These are phyloP conservation scores for Cylindrotheca closterium DNA, from an alignment of 108 stramenopile genomes.

Conservation along the genomic window DNA sequence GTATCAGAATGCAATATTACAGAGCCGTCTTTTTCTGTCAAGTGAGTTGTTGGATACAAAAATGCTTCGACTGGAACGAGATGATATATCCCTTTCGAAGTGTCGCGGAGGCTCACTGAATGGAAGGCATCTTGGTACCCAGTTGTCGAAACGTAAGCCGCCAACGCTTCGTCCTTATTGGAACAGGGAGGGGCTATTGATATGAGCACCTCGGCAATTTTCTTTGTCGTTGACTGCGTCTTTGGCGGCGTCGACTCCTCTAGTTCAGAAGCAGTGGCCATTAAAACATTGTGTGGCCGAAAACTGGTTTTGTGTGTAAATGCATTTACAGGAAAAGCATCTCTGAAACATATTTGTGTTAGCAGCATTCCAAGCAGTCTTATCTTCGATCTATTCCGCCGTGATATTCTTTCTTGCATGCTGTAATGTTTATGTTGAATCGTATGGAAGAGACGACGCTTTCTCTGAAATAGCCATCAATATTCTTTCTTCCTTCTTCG, in stretches of 20 bases:
- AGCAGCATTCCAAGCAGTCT: no score
- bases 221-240: neutral
- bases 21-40: neutral
- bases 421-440: no score
- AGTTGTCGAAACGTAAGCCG: neutral
- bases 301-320: no score
- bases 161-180: neutral
- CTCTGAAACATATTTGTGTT: no score
- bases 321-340: no score
- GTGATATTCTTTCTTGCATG: no score
- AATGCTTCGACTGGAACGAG: neutral
- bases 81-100: conserved; percentile 4
- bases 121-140: neutral
- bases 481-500: no score
- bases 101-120: neutral
- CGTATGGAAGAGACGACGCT: no score
- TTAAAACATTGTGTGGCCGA: no score
- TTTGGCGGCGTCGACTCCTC: neutral
- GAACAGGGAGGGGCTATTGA: neutral
- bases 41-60: conserved; percentile 1
- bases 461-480: no score
- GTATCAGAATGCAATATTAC: neutral
- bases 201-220: neutral
- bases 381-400: no score
- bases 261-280: neutral